Evolutionary conservation across 2,329 filamentous ascomycete genomes (phyloP), one percentile per base, ranked within the genome.

Genomic region (Aspergillus sp.): DNA sequence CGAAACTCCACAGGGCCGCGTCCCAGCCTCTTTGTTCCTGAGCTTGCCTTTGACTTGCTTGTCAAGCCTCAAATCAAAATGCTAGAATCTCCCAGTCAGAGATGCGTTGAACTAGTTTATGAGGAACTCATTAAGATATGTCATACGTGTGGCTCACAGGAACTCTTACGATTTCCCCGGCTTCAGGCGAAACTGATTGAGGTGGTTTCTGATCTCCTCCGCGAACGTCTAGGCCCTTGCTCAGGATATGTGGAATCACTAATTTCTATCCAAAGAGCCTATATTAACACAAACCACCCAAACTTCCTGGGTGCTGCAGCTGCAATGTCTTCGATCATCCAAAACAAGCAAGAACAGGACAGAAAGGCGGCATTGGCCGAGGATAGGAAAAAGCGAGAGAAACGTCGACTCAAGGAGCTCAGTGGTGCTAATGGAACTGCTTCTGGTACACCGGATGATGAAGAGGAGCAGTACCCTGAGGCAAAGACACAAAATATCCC

Each of bases 81-180:
- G 42, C 76, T 98, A 27, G 93, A 98, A 65, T 83, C 93, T 27
- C 93, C 93, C 7, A 94, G 89, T 63, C 93, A 98, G 64, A 84
- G 93, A 57, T 98, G 93, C 61, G 93, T 98, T 40, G 93, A 98
- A 69, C 80, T 98, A 42, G 93, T 98, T 3, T 98, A 98, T 66
- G 93, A 98, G 66, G 93, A 98, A 68, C 78, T 98, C 36, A 98
- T 98, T 73, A 98, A 98, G 72, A 97, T 98, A 55, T 96, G 93
- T 71, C 93, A 98, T 66, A 98, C 93, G 1, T 98, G 93, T 69
- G 93, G 93, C 49, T 96, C 90, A 2, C 94, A 87, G 11, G 93
- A 98, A 67, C 81, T 98, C 13, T 86, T 88, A 42, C 81, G 93
- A 50, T 98, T 91, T 66, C 93, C 93, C 9, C 82, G 93, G 49